Evolutionary conservation across 805 yeast species (phyloP).

Genomic region (Kuraishia molischiana): DNA sequence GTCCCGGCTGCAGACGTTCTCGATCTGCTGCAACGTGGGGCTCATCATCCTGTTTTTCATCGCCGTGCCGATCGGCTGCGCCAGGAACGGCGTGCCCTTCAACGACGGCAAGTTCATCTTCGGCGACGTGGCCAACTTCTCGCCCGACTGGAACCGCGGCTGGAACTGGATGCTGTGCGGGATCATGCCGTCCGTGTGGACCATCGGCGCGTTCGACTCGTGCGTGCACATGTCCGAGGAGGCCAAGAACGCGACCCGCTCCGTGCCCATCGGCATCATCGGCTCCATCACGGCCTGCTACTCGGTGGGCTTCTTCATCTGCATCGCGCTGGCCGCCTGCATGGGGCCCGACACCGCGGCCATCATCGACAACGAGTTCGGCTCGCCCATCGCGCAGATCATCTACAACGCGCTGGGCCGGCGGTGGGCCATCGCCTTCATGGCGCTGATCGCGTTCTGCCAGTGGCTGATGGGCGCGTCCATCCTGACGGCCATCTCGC

Average conservation of each 20-base stretch:
- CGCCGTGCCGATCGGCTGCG: conserved; percentile 35
- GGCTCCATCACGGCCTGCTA: conserved; percentile 34
- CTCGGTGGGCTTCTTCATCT: conserved; percentile 31
- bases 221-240: conserved; percentile 43
- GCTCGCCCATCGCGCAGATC: conserved; percentile 38
- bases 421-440: conserved; percentile 38
- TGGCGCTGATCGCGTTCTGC: conserved; percentile 36
- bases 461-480: conserved; percentile 40
- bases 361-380: conserved; percentile 22
- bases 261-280: conserved; percentile 36
- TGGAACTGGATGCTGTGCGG: conserved; percentile 28
- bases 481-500: conserved; percentile 33
- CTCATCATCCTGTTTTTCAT: conserved; percentile 29
- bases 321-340: conserved; percentile 25
- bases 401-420: conserved; percentile 36
- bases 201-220: conserved; percentile 42
- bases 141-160: conserved; percentile 27
- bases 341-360: conserved; percentile 22
- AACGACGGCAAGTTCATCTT: conserved; percentile 26
- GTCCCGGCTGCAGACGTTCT: conserved; percentile 29
- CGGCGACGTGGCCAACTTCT: conserved; percentile 20
- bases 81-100: conserved; percentile 13
- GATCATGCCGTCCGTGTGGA: conserved; percentile 42
- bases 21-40: conserved; percentile 26
- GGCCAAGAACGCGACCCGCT: conserved; percentile 29